Percentiles rank a stretch among this genome's conserved stretches.
Evolutionary conservation across 345 rosid genomes (phyloP).

Genomic region (Citrus australasica): DNA sequence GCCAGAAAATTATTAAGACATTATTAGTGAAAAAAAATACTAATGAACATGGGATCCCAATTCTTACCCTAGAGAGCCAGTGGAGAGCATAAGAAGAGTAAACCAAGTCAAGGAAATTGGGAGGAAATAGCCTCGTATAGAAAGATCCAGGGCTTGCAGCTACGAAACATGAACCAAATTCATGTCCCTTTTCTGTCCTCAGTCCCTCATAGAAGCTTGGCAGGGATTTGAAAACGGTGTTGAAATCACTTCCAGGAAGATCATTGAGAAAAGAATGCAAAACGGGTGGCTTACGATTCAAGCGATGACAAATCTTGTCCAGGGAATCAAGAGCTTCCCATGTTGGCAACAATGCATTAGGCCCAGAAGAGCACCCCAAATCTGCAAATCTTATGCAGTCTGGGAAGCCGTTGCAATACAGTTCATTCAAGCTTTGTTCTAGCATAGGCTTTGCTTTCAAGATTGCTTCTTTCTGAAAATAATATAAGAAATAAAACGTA

Average conservation of each 20-base stretch:
- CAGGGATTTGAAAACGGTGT: constrained; percentile 12
- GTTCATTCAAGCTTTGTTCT: background rate
- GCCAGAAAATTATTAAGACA: too few species aligned
- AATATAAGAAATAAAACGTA: too few species aligned
- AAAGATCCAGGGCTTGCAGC: constrained; percentile 22
- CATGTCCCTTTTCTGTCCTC: background rate
- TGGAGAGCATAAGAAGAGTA: constrained; percentile 25
- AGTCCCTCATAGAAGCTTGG: constrained; percentile 15
- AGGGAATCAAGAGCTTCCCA: background rate
- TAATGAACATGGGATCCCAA: too few species aligned
- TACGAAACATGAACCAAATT: constrained; percentile 3
- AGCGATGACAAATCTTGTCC: background rate
- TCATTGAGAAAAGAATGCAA: constrained; percentile 19
- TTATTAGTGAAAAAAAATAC: too few species aligned
- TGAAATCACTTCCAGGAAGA: constrained; percentile 26
- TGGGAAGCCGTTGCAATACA: background rate
- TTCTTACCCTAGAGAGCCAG: constrained; percentile 12
- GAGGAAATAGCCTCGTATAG: constrained; percentile 23
- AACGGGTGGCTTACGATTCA: background rate
- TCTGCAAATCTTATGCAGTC: constrained; percentile 13
- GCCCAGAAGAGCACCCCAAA: constrained; percentile 5
- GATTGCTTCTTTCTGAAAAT: background rate
- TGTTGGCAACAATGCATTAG: background rate
- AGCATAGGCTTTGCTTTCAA: background rate
- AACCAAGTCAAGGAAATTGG: constrained; percentile 18